Evolutionary conservation across 148 eudicot species (phyloP).

Genomic region (Cornus florida): DNA sequence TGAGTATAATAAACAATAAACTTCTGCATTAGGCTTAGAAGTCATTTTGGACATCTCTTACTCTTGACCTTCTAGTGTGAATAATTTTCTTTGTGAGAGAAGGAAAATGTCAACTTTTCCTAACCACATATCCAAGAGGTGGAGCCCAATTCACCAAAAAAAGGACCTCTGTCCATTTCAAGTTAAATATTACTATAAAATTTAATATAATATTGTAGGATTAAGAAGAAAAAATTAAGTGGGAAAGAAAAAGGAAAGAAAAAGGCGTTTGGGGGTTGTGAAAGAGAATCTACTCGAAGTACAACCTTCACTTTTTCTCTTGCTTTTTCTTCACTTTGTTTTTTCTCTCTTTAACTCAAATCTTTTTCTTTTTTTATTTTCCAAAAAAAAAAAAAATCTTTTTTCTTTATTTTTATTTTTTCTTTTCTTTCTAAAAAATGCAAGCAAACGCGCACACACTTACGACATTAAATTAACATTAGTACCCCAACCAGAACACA

Average conservation of each 20-base stretch:
- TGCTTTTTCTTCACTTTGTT: too few species aligned
- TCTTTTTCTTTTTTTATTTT: too few species aligned
- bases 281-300: background rate
- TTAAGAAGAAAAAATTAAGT: too few species aligned
- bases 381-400: too few species aligned
- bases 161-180: background rate
- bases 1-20: background rate
- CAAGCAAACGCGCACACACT: too few species aligned
- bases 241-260: background rate
- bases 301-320: background rate
- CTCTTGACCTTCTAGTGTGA: background rate
- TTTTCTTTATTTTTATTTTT: too few species aligned
- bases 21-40: background rate
- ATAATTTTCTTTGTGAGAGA: background rate
- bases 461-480: too few species aligned
- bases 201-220: background rate
- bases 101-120: background rate
- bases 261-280: background rate
- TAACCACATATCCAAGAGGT: background rate
- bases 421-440: too few species aligned
- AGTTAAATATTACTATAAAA: too few species aligned
- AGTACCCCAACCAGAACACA: too few species aligned
- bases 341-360: too few species aligned
- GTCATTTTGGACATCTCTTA: background rate
- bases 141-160: slow-evolving; percentile 10